A percentile compares a stretch with the other conserved stretches of the same genome.
These are phyloP conservation scores for Penicillium dipodomyicola DNA, from an alignment of 495 filamentous ascomycete species.

Conservation along the genomic window DNA sequence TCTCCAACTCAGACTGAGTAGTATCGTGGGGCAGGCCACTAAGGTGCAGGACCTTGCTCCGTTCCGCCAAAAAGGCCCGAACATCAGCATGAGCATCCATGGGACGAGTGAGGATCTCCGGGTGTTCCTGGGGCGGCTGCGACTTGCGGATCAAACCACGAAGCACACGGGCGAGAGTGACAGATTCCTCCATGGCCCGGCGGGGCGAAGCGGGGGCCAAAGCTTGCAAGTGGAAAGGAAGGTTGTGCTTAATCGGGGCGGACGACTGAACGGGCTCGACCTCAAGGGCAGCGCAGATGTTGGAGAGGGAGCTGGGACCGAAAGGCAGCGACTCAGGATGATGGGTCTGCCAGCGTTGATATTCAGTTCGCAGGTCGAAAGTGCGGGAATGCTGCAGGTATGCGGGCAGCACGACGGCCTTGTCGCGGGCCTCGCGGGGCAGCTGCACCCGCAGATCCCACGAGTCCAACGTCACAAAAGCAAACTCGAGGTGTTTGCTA, in stretches of 20 bases:
- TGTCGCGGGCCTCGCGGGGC: slow-evolving; percentile 94
- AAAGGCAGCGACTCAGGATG: slow-evolving; percentile 97
- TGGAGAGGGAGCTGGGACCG: slow-evolving; percentile 88
- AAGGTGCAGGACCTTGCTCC: slow-evolving; percentile 97
- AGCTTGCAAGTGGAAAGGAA: slow-evolving; percentile 96
- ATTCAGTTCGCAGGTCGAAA: slow-evolving; percentile 95
- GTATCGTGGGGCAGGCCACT: slow-evolving; percentile 96
- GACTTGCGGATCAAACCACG: slow-evolving; percentile 92
- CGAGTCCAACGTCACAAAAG: slow-evolving; percentile 95
- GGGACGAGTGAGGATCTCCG: slow-evolving; percentile 86
- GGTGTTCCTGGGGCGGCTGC: slow-evolving; percentile 87
- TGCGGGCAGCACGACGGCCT: slow-evolving; percentile 92
- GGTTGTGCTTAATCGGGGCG: slow-evolving; percentile 96
- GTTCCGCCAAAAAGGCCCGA: slow-evolving; percentile 89
- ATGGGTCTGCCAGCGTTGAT: slow-evolving; percentile 96
- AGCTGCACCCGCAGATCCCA: slow-evolving; percentile 99
- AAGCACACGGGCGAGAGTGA: slow-evolving; percentile 89
- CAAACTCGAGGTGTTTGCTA: slow-evolving; percentile 84
- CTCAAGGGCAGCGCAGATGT: slow-evolving; percentile 96
- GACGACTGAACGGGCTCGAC: slow-evolving; percentile 95
- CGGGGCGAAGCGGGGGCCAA: slow-evolving; percentile 94
- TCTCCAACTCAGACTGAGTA: slow-evolving; percentile 95
- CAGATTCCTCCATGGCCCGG: slow-evolving; percentile 94
- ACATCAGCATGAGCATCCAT: slow-evolving; percentile 98
- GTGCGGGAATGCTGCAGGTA: slow-evolving; percentile 96